phyloP scores from a whole-genome alignment of 352 stramenopile genomes.

The Phytophthora boehmeriae region DNA sequence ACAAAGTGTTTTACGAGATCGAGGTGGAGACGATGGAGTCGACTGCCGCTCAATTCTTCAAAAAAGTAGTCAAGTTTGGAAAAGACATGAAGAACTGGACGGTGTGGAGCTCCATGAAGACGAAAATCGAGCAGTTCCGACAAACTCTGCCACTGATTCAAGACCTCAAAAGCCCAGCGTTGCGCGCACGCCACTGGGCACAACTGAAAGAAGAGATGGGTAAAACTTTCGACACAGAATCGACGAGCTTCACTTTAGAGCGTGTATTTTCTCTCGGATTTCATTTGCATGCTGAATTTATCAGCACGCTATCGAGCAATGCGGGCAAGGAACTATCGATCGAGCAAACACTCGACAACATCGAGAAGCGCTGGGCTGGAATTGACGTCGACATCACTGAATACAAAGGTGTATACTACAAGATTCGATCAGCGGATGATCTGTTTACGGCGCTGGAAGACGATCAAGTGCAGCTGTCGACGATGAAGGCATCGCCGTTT shows the following conservation, averaged over 20 bases:
- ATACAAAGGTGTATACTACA: conserved; percentile 94
- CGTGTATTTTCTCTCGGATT: conserved; percentile 89
- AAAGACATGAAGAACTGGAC: conserved; percentile 94
- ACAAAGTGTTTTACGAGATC: conserved; percentile 91
- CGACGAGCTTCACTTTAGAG: conserved; percentile 81
- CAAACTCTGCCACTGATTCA: conserved; percentile 93
- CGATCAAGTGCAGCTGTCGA: conserved; percentile 92
- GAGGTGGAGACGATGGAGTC: conserved; percentile 93
- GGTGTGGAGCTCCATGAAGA: conserved; percentile 92
- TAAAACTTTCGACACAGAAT: conserved; percentile 83
- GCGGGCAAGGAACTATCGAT: conserved; percentile 94
- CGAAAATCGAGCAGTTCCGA: conserved; percentile 94
- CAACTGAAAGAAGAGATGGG: conserved; percentile 90
- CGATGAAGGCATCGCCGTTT: conserved; percentile 96
- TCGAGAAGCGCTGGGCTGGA: conserved; percentile 86
- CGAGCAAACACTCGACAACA: conserved; percentile 86
- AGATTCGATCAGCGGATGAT: conserved; percentile 91
- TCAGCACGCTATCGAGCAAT: conserved; percentile 90
- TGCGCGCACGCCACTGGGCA: conserved; percentile 89
- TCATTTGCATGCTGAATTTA: conserved; percentile 90
- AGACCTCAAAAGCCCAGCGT: conserved; percentile 91
- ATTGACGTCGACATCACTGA: conserved; percentile 92
- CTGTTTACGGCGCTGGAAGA: conserved; percentile 92
- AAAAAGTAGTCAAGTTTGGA: conserved; percentile 93
- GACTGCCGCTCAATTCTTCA: conserved; percentile 89